These are phyloP conservation scores for Bolboschoenus planiculmis DNA, from an alignment of 176 grass and related monocot species.

Conservation along the genomic window DNA sequence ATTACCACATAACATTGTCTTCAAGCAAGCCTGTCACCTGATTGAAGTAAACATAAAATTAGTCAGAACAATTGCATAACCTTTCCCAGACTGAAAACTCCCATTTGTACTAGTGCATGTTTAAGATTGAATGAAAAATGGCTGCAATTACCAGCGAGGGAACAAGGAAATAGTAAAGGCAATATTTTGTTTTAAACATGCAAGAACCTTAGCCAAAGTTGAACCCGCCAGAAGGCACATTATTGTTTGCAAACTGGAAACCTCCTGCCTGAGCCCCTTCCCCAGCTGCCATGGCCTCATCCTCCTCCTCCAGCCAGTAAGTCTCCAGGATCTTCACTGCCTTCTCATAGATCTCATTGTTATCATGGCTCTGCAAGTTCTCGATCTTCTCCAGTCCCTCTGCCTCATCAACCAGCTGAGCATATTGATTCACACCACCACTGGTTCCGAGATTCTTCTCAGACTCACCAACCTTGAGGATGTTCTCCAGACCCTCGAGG, in stretches of 20 bases:
- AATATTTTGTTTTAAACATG: neutral
- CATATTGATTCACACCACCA: conserved; percentile 47
- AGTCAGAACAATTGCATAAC: neutral
- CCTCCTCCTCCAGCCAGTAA: conserved; percentile 88
- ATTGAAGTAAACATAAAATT: conserved; percentile 15
- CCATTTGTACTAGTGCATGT: neutral
- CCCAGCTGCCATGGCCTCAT: conserved; percentile 57
- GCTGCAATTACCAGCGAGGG: neutral
- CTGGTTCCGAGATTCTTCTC: conserved; percentile 52
- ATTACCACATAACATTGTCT: neutral
- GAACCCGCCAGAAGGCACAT: conserved; percentile 49
- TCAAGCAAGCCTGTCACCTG: neutral
- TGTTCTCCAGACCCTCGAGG: conserved; percentile 92
- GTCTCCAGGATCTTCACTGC: conserved; percentile 89
- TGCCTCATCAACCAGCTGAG: conserved; percentile 77
- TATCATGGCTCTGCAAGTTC: conserved; percentile 84
- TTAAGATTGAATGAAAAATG: neutral
- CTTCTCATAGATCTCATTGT: conserved; percentile 86
- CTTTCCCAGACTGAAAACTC: neutral
- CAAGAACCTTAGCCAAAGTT: conserved; percentile 49
- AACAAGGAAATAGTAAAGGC: neutral
- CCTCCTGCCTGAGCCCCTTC: conserved; percentile 39
- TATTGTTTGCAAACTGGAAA: conserved; percentile 53
- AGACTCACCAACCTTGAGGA: conserved; percentile 75
- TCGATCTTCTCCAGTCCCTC: conserved; percentile 95